Evolutionary conservation across 805 yeast species (phyloP).

Genomic region (Dipodascus geniculatus): DNA sequence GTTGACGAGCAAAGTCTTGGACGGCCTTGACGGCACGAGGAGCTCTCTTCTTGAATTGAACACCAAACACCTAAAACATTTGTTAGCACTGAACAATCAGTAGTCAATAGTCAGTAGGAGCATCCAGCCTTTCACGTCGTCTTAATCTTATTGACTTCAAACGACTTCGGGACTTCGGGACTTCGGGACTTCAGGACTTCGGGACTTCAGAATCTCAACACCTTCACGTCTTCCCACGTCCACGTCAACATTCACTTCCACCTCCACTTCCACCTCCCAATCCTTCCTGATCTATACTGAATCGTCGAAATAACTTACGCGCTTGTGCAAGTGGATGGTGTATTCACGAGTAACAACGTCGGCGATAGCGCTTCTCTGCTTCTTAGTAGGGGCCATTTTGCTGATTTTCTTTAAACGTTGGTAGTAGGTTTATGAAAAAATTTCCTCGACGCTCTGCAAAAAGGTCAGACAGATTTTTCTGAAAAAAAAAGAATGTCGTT

Average conservation of each 20-base stretch:
- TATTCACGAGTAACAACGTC: slow-evolving; percentile 99
- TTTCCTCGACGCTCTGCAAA: not conserved
- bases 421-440: not conserved
- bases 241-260: no score
- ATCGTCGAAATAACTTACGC: slow-evolving; percentile 50
- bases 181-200: no score
- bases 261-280: no score
- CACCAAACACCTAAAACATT: slow-evolving; percentile 72
- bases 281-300: not conserved
- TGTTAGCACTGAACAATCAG: not conserved
- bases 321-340: slow-evolving; percentile 99
- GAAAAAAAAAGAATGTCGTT: not conserved
- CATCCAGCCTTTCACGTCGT: not conserved
- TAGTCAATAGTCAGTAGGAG: not conserved
- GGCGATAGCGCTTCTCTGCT: slow-evolving; percentile 65
- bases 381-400: slow-evolving; percentile 31
- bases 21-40: slow-evolving; percentile 99
- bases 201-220: no score
- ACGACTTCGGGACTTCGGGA: no score
- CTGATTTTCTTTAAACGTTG: not conserved
- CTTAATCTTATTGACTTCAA: no score
- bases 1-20: slow-evolving; percentile 95
- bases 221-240: no score
- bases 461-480: not conserved
- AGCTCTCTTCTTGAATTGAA: slow-evolving; percentile 98